These are phyloP conservation scores for Hemileccinum impolitum DNA, from an alignment of 768 basidiomycete genomes.

Conservation along the genomic window DNA sequence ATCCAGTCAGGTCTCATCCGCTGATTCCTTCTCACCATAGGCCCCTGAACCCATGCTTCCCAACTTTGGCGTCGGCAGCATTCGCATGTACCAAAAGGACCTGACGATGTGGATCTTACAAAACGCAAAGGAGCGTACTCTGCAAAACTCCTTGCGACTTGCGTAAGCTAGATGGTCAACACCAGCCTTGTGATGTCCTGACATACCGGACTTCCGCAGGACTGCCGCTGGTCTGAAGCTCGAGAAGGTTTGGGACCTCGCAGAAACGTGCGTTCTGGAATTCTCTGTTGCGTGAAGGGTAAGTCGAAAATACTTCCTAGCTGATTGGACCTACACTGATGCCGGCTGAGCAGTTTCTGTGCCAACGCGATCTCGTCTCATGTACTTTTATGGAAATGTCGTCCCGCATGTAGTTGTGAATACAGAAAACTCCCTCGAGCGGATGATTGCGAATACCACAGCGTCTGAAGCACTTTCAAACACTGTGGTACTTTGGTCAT, in stretches of 20 bases:
- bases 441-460: too few relatives aligned
- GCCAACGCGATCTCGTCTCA: neutral
- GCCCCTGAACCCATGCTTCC: constrained; percentile 39
- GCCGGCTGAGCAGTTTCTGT: neutral
- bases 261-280: constrained; percentile 23
- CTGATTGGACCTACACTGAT: neutral
- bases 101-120: constrained; percentile 28
- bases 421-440: too few relatives aligned
- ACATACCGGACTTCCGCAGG: constrained; percentile 8
- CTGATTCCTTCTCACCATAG: constrained; percentile 9
- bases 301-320: neutral
- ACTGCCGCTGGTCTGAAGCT: constrained; percentile 26
- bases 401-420: too few relatives aligned
- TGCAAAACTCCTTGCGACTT: constrained; percentile 26
- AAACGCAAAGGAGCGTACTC: constrained; percentile 33
- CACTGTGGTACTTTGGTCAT: too few relatives aligned
- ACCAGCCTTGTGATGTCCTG: too few relatives aligned
- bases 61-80: constrained; percentile 32
- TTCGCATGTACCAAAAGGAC: constrained; percentile 30
- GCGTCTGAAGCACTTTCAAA: too few relatives aligned
- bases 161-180: constrained; percentile 17
- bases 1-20: neutral
- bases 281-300: constrained; percentile 19
- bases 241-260: constrained; percentile 31
- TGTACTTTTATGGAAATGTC: too few relatives aligned